phyloP scores from a whole-genome alignment of 768 basidiomycete species.

The Tremella mesenterica region DNA sequence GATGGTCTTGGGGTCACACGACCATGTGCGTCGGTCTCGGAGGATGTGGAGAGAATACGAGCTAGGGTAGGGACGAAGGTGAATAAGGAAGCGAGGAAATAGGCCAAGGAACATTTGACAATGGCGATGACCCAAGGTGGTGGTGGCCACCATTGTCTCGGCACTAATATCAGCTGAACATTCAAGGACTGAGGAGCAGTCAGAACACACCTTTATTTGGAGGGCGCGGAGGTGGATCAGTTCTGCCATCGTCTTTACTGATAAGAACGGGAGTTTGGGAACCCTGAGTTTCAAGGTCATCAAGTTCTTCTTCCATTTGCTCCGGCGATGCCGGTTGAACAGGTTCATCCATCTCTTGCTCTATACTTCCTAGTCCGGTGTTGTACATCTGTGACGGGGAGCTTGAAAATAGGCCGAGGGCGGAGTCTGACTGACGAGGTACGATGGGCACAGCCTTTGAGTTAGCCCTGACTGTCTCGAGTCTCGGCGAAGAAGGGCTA shows the following conservation, averaged over 20 bases:
- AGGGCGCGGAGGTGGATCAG: no score
- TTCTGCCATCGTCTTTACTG: no score
- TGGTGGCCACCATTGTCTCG: constrained; percentile 16
- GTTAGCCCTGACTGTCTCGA: background rate
- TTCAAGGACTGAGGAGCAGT: no score
- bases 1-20: constrained; percentile 49
- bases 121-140: constrained; percentile 44
- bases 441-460: background rate
- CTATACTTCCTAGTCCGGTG: background rate
- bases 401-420: constrained; percentile 2
- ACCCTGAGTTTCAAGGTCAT: no score
- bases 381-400: constrained; percentile 5
- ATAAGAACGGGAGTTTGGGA: no score
- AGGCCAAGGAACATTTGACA: constrained; percentile 83
- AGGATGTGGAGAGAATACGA: constrained; percentile 48
- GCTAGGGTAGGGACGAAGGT: constrained; percentile 76
- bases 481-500: background rate
- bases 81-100: constrained; percentile 82
- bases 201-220: no score
- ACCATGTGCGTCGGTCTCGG: constrained; percentile 47
- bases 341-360: background rate
- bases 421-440: background rate
- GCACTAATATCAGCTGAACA: background rate
- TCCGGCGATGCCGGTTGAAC: background rate
- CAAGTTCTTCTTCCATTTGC: no score